phyloP scores from a whole-genome alignment of 2,329 filamentous ascomycete species.

The Curvularia spicifera region DNA sequence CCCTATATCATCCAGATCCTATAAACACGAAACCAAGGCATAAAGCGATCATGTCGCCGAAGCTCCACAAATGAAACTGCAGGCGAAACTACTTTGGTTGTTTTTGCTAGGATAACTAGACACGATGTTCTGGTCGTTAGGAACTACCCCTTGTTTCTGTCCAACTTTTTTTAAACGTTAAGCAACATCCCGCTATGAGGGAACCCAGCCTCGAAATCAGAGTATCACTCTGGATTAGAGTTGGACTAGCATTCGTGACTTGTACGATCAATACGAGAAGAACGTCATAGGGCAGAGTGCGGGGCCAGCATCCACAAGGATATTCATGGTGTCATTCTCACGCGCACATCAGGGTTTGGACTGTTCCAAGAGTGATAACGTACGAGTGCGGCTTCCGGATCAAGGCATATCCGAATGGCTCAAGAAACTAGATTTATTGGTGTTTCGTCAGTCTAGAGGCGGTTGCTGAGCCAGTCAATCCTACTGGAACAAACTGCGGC shows the following conservation, averaged over 20 bases:
- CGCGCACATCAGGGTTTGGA: slow-evolving; percentile 5
- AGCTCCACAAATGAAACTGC: slow-evolving; percentile 52
- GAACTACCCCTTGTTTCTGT: slow-evolving; percentile 51
- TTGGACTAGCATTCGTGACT: slow-evolving; percentile 43
- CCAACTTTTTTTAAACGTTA: slow-evolving; percentile 46
- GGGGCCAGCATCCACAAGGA: slow-evolving; percentile 51
- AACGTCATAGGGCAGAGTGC: slow-evolving; percentile 49
- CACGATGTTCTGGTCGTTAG: slow-evolving; percentile 55
- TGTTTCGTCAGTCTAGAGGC: slow-evolving; percentile 20
- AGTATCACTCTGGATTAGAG: slow-evolving; percentile 36
- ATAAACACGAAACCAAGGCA: slow-evolving; percentile 22
- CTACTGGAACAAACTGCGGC: neutral
- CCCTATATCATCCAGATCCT: slow-evolving; percentile 49
- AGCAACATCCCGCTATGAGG: slow-evolving; percentile 55
- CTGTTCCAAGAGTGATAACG: slow-evolving; percentile 29
- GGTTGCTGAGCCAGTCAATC: slow-evolving; percentile 4
- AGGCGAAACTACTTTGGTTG: slow-evolving; percentile 55
- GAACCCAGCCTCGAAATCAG: slow-evolving; percentile 61
- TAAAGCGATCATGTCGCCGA: slow-evolving; percentile 57
- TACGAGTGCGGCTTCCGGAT: slow-evolving; percentile 1
- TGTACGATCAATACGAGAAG: slow-evolving; percentile 44
- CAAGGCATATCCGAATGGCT: slow-evolving; percentile 32
- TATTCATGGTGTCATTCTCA: slow-evolving; percentile 49
- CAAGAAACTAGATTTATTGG: slow-evolving; percentile 27
- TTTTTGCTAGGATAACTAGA: slow-evolving; percentile 55